These are phyloP conservation scores for Picocystis sp. DNA, from an alignment of 163 green algal genomes.

Conservation along the genomic window DNA sequence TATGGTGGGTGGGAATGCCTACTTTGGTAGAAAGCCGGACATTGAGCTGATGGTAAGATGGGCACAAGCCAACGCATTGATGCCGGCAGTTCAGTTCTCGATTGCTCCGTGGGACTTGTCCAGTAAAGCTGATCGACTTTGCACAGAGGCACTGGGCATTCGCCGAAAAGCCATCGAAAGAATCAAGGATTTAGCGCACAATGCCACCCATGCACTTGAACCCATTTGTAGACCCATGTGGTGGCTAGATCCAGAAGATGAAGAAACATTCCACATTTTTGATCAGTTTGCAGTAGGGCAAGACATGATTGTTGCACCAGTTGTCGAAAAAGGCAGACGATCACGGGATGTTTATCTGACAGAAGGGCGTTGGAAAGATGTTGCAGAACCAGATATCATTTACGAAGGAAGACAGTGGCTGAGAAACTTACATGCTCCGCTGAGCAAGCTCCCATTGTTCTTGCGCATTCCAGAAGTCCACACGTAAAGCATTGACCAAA, in stretches of 20 bases:
- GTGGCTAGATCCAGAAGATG: constrained; percentile 42
- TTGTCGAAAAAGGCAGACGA: constrained; percentile 27
- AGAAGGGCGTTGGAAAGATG: constrained; percentile 20
- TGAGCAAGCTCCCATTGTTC: constrained; percentile 23
- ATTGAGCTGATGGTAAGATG: constrained; percentile 40
- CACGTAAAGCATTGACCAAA: no score
- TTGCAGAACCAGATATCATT: constrained; percentile 5
- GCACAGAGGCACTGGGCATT: constrained; percentile 19
- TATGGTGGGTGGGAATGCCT: constrained; percentile 49
- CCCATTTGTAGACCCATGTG: constrained; percentile 43
- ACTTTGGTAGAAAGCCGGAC: constrained; percentile 34
- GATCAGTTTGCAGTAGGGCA: constrained; percentile 44
- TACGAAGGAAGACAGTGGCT: constrained; percentile 20
- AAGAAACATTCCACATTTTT: constrained; percentile 27
- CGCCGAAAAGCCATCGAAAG: constrained; percentile 15
- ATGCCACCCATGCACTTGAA: constrained; percentile 23
- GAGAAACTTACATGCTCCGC: constrained; percentile 10
- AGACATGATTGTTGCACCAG: constrained; percentile 42
- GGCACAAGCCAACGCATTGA: constrained; percentile 40
- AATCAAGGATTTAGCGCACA: constrained; percentile 24
- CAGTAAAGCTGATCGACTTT: constrained; percentile 23
- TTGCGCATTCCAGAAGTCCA: neutral
- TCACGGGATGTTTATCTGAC: constrained; percentile 37
- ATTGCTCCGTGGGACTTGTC: constrained; percentile 39
- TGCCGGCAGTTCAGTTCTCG: constrained; percentile 43